Evolutionary conservation across 140 eudicot species (phyloP).

Genomic region (Cichorium intybus): DNA sequence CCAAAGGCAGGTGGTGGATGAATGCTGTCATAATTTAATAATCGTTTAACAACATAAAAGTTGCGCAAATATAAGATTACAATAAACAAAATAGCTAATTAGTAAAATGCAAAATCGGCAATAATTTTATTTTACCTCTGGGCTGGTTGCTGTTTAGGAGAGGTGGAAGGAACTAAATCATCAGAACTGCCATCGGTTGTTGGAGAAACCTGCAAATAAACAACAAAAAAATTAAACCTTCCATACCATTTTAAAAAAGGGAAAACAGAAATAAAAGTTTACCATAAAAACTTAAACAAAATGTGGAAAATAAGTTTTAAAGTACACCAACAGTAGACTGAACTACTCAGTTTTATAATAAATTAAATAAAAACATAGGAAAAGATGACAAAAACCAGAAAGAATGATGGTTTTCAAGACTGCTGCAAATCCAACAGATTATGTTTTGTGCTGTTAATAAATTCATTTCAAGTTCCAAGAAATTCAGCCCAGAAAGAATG

Average conservation of each 20-base stretch:
- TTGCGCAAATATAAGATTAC: background rate
- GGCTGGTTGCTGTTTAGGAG: constrained; percentile 46
- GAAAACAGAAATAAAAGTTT: no score
- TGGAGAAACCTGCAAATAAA: constrained; percentile 67
- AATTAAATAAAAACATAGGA: background rate
- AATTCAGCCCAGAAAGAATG: background rate
- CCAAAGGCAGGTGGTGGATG: constrained; percentile 99
- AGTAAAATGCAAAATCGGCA: no score
- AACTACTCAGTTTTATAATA: background rate
- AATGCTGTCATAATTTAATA: constrained; percentile 36
- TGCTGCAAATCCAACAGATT: background rate
- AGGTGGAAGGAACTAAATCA: constrained; percentile 48
- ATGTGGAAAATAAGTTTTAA: no score
- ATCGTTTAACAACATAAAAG: constrained; percentile 2
- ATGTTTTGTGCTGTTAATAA: background rate
- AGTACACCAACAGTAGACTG: constrained; percentile 1
- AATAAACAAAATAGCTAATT: constrained; percentile 2
- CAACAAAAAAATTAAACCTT: background rate
- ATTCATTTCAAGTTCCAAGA: constrained; percentile 2
- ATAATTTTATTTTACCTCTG: constrained; percentile 51
- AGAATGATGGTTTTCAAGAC: background rate
- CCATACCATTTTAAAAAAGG: no score
- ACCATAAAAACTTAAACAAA: no score
- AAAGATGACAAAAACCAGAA: no score
- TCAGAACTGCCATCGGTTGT: constrained; percentile 50